Percentiles rank a stretch among this genome's conserved stretches.
These are phyloP conservation scores for Colletotrichum noveboracense DNA, from an alignment of 2,329 filamentous ascomycete genomes.

Conservation along the genomic window DNA sequence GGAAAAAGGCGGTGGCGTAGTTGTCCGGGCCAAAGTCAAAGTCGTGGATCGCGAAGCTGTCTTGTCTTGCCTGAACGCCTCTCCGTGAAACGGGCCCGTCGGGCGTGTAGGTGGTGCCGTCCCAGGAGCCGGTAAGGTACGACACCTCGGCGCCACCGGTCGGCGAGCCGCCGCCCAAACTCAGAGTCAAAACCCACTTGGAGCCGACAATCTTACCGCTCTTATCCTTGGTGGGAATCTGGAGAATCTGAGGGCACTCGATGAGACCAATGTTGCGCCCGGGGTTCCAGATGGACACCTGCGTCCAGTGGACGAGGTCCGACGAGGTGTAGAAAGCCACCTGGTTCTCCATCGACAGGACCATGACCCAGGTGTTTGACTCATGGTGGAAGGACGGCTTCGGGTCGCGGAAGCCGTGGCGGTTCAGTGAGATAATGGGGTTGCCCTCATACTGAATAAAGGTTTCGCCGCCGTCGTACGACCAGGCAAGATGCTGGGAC, in stretches of 20 bases:
- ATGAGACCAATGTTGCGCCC: constrained; percentile 47
- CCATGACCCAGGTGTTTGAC: constrained; percentile 58
- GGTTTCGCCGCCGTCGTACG: constrained; percentile 64
- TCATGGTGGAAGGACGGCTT: constrained; percentile 65
- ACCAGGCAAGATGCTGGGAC: constrained; percentile 67
- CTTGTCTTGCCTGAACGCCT: not conserved
- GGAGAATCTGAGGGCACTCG: constrained; percentile 38
- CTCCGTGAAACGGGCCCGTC: not conserved
- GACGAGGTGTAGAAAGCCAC: constrained; percentile 67
- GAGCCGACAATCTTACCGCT: constrained; percentile 35
- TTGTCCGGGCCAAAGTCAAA: constrained; percentile 41
- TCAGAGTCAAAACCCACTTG: constrained; percentile 21
- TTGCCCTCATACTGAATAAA: constrained; percentile 65
- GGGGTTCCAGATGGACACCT: constrained; percentile 16
- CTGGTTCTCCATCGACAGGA: constrained; percentile 60
- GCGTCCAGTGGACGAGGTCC: constrained; percentile 63
- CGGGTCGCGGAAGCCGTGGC: constrained; percentile 67
- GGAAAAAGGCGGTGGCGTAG: constrained; percentile 40
- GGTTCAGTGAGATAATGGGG: constrained; percentile 61
- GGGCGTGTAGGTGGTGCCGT: constrained; percentile 20
- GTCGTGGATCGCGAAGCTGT: constrained; percentile 27
- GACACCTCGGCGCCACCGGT: constrained; percentile 14
- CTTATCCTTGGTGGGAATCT: constrained; percentile 50
- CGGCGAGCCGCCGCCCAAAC: constrained; percentile 12
- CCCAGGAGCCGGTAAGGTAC: constrained; percentile 21